Percentiles rank a stretch among this genome's conserved stretches.
These are phyloP conservation scores for Digitaria exilis DNA, from an alignment of 202 grass and related monocot genomes.

Conservation along the genomic window DNA sequence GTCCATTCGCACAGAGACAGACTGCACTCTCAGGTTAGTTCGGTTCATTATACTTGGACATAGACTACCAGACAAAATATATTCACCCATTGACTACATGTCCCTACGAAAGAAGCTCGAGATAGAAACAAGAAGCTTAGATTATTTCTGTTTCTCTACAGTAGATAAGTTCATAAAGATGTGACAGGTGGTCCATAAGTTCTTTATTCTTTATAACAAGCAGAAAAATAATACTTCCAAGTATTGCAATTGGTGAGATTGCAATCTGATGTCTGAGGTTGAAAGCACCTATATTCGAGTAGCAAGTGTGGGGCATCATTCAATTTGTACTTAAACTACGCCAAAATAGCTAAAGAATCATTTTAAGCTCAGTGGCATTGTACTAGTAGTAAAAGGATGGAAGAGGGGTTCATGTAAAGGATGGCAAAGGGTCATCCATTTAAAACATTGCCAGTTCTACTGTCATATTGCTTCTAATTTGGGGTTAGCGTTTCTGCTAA, in stretches of 20 bases:
- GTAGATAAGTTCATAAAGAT: neutral
- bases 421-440: too few species aligned
- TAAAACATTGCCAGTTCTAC: too few species aligned
- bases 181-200: conserved; percentile 30
- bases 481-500: neutral
- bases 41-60: conserved; percentile 68
- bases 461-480: neutral
- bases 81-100: conserved; percentile 55
- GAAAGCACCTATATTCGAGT: neutral
- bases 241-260: neutral
- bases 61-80: conserved; percentile 79
- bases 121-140: conserved; percentile 37
- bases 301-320: neutral
- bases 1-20: too few species aligned
- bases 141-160: neutral
- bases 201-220: conserved; percentile 42
- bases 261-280: conserved; percentile 13
- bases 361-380: neutral
- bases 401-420: neutral
- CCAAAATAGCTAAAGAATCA: neutral
- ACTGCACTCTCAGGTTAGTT: too few species aligned
- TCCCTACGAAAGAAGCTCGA: conserved; percentile 27
- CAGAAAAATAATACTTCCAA: conserved; percentile 22
- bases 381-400: neutral
- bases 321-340: conserved; percentile 6